Base-by-base conservation (phyloP, 352 stramenopile species). In the Hyaloperonospora brassicae region DNA sequence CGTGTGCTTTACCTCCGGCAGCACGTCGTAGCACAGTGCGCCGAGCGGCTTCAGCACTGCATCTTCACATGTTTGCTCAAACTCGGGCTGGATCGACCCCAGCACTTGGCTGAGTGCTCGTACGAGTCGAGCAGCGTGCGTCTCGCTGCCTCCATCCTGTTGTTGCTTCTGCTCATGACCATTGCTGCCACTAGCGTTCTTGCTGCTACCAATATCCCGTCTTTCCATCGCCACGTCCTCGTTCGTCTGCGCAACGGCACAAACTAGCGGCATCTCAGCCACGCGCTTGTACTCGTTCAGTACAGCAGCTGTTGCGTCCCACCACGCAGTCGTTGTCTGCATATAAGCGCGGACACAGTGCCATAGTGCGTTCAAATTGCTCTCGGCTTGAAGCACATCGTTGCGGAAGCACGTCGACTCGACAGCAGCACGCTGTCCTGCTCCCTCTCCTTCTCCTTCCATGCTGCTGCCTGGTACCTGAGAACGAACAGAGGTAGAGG, bases 1-100 rank as follows among this genome's bases (percentile, higher is more conserved):
- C 31, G 79, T 76, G 42, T 89, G 71, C 51, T 89, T 88, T 22
- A 92, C 67, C 38, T 92, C 81, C 0, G 77, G 76, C 2, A 92
- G 30, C 1, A 88, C 47, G 2, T 81, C 68, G 21, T 61, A 64
- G 31, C 72, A 67, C 5, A 87, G 49, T 39, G 45, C 45, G 50
- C 80, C 59, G 12, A 89, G 41, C 1, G 72, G 76, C 11, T 42
- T 54, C 1, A 86, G 43, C 22, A 89, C 75, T 50, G 64, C 48
- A 2, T 68, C 60, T 8, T 72, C 69, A 23, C 76, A 86, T 22
- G 64, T 62, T 27, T 58, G 60, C 13, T 74, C 70, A 40, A 84
- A 82, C 22, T 62, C 53, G 0, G 66, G 66, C 50, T 79, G 62
- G 31, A 86, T 23, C 1, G 52, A 24, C 4, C 70, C 61, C 25